Base-by-base conservation (phyloP, 371 early-diverging fungal species). In the Blakeslea trispora region DNA sequence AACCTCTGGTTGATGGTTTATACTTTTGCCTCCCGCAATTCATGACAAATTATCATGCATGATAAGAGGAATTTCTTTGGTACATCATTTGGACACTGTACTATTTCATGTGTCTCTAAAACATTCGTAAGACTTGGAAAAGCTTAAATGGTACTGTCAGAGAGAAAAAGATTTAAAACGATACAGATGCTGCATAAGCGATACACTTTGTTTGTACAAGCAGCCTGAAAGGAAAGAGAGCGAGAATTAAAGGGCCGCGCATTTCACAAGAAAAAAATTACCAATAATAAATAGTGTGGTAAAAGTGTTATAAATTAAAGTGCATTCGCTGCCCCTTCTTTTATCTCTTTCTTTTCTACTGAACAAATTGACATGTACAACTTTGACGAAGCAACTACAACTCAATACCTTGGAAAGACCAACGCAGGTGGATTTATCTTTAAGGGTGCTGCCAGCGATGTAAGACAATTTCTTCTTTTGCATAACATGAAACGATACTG, bases 311-410 rank as follows among this genome's bases (percentile, higher is more conserved):
- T 18, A 31, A n/a, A 45, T 45, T 22, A 9, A 22, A 43, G 24
- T 23, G 45, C 9, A 21, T 0, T 34, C 32, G n/a, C 22, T 37
- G 34, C 32, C 19, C 1, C 49, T 45, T 44, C 9, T 43, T 67
- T 62, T 18, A 53, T 55, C 1, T 34, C 11, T 41, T 61, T 54
- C 37, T 64, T 37, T 46, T 43, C 45, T 28, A 37, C 52, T 23
- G 18, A 55, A 55, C 14, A 15, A 5, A 49, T 48, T 19, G 35
- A 5, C 32, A 10, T 22, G 11, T 42, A 19, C 19, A 39, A 35
- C 14, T 62, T 69, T 61, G 46, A 72, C 64, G 0, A 56, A 24
- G 62, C 37, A 1, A 61, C 62, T 6, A 37, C 22, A 2, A 61
- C 57, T 3, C n/a, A 24, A 5, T 56, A 50, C 3, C 18, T 60